Conservation (phyloP, 139 green algal genomes). For the Tetradesmus obliquus region DNA sequence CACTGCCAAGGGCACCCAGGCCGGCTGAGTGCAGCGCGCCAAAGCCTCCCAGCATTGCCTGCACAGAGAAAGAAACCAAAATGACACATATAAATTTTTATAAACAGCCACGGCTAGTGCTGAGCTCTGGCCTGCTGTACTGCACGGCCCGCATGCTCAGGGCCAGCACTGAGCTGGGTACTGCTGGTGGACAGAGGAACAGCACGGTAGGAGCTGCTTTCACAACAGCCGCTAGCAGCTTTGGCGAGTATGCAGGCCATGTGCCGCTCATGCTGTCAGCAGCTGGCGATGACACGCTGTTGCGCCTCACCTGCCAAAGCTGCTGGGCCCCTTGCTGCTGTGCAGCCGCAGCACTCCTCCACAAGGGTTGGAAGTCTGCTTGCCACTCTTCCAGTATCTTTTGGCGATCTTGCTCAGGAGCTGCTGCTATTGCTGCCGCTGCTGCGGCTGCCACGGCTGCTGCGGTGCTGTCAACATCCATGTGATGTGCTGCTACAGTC, state of each 20-base stretch:
- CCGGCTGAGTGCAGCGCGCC: neutral
- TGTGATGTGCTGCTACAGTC: neutral
- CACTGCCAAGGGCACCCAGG: neutral
- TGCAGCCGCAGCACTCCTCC: neutral
- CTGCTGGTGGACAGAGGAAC: neutral
- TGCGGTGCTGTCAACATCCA: neutral
- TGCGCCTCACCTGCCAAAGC: neutral
- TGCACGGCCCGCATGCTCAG: too few species aligned
- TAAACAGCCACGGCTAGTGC: too few species aligned
- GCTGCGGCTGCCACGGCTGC: neutral
- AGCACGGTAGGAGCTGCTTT: neutral
- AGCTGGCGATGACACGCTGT: neutral
- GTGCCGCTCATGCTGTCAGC: neutral
- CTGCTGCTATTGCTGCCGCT: neutral
- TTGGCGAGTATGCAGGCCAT: neutral
- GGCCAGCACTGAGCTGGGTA: too few species aligned
- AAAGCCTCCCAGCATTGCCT: neutral
- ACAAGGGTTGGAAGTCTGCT: neutral
- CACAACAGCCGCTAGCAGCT: neutral
- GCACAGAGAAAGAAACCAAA: neutral
- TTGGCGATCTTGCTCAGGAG: neutral
- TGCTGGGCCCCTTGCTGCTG: neutral
- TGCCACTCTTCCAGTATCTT: neutral
- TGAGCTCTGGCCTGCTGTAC: too few species aligned
- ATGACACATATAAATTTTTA: too few species aligned